Base-by-base conservation (phyloP, 140 eudicot species). In the Bidens hawaiensis region DNA sequence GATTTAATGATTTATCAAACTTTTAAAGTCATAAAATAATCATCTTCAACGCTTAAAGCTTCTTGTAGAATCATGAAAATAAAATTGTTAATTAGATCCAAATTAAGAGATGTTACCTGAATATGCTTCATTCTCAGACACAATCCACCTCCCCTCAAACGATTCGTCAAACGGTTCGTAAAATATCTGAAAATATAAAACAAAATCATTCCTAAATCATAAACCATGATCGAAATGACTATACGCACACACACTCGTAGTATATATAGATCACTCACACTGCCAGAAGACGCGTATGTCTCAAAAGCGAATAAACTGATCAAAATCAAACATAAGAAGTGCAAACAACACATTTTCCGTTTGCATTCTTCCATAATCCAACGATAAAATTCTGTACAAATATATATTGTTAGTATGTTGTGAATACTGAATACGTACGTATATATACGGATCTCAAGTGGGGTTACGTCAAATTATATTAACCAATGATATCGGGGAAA, bases 71-170 rank as follows among this genome's bases (percentile, higher is more conserved):
- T n/a, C n/a, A n/a, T n/a, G n/a, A n/a, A n/a, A n/a, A n/a, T n/a
- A n/a, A n/a, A n/a, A n/a, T n/a, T n/a, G n/a, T n/a, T n/a, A n/a
- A 5, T 12, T 23, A 52, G 34, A 26, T 26, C 13, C 43, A 18
- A 19, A n/a, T n/a, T n/a, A n/a, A 33, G 4, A 33, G 30, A 72
- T 43, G 21, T 16, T 36, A 89, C 97, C 97, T 74, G 63, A 40
- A 72, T 81, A 89, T 4, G 83, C 95, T 34, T 75, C 86, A 48
- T 86, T 89, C 83, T 83, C 85, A 27, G 93, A 81, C 14, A 64
- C 89, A 52, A 61, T 81, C 97, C 97, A 89, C n/a, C 88, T 75
- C 50, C 83, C 85, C 14, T 83, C 87, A 57, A 86, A 89, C 17
- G 82, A 49, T 47, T 83, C 75, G 64, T 89, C 97, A 70, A 89